phyloP scores from a whole-genome alignment of 106 monocot genomes.

The Dendrobium catenatum region DNA sequence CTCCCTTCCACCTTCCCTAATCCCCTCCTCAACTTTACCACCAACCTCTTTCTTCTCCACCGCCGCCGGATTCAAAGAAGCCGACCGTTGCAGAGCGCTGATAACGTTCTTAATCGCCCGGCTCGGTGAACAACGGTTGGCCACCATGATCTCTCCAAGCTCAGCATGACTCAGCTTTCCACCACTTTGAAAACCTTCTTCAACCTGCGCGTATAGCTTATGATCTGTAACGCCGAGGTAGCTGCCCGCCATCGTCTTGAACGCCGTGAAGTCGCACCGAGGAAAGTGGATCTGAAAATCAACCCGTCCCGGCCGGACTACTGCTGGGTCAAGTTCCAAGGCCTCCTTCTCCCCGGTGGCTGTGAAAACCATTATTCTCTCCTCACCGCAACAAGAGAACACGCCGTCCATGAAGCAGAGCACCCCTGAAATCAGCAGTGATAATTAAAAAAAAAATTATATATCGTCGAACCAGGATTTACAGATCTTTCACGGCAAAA shows the following conservation, averaged over 20 bases:
- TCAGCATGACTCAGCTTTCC: constrained; percentile 45
- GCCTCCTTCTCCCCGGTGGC: constrained; percentile 19
- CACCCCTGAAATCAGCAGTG: neutral
- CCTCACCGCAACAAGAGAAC: constrained; percentile 68
- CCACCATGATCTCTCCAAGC: constrained; percentile 75
- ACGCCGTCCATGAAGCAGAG: constrained; percentile 62
- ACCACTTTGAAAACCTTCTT: constrained; percentile 50
- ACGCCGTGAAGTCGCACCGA: constrained; percentile 55
- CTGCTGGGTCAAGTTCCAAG: constrained; percentile 26
- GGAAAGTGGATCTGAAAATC: constrained; percentile 65
- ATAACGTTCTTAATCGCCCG: constrained; percentile 52
- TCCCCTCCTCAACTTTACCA: neutral
- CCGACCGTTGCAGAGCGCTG: constrained; percentile 27
- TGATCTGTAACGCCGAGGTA: constrained; percentile 65
- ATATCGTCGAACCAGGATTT: too few relatives aligned
- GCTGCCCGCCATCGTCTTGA: constrained; percentile 54
- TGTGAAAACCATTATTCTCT: constrained; percentile 74
- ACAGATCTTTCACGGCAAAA: too few relatives aligned
- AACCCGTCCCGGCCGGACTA: constrained; percentile 42
- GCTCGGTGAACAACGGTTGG: constrained; percentile 48
- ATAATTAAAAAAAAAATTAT: too few relatives aligned
- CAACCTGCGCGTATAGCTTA: constrained; percentile 62
- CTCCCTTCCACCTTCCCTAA: constrained; percentile 37
- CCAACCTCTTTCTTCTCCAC: neutral
- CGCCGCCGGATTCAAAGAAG: neutral